Evolutionary conservation across 192 early-diverging fungal genomes (phyloP), one percentile per base, ranked within the genome.

Genomic region (Backusella luteola): DNA sequence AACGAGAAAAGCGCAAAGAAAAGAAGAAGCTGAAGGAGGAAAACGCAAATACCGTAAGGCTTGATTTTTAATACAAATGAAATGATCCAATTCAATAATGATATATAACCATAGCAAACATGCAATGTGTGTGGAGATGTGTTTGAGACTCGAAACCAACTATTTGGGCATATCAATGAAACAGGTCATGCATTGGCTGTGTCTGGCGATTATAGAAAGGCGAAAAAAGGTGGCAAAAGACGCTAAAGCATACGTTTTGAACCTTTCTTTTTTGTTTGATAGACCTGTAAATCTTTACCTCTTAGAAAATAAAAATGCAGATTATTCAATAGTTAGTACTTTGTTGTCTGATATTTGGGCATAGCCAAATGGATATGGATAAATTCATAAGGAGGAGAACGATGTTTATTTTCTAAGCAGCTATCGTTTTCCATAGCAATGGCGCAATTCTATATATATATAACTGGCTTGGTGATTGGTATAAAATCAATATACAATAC

Each of bases 151-250:
- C 90, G 94, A 66, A 97, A 94, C 78, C 90, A 92, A 78, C 84
- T 99, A 1, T 99, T 98, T 84, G 83, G 88, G 1, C 97, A 99
- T 77, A 94, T 98, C 39, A 91, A 93, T 53, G 85, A 86, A 26
- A 94, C 93, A 15, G 95, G 95, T 15, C 97, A 99, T 82, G 96
- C 97, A 4, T 77, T 88, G 67, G 90, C 92, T 6, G 32, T 53
- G 3, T 5, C 66, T 73, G 5, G 66, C 2, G 34, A 67, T 12
- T 5, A n/a, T 3, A 41, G 21, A 63, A 74, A 74, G n/a, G 34
- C 17, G 34, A 49, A 76, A 34, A 76, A 69, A 34, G 75, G 46
- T 23, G 67, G 41, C 4, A 76, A 76, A 41, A 68, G 32, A 68
- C 29, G 35, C 49, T 44, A 67, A n/a, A 68, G 35, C 11, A 39